Percentiles rank a stretch among this genome's conserved stretches.
These are phyloP conservation scores for Gnetum montanum DNA, from an alignment of 75 land plant genomes.

Conservation along the genomic window DNA sequence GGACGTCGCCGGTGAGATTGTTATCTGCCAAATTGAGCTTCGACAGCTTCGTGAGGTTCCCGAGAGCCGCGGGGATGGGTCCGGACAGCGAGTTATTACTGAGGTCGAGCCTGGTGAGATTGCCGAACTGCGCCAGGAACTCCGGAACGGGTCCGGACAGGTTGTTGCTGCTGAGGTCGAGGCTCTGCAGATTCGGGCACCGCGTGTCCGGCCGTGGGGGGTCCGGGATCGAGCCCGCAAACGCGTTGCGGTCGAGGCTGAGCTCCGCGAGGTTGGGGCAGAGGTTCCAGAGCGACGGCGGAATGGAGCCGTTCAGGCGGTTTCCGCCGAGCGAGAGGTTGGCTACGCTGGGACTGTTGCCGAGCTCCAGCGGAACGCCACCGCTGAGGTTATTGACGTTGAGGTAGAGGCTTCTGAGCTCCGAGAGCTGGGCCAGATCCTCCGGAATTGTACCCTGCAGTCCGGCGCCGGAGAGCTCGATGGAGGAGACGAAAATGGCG, in stretches of 20 bases:
- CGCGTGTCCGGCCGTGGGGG: conserved; percentile 37
- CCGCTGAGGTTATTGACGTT: conserved; percentile 50
- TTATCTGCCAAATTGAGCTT: conserved; percentile 65
- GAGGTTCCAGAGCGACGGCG: conserved; percentile 70
- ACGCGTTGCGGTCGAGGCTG: conserved; percentile 30
- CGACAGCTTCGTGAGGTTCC: conserved; percentile 28
- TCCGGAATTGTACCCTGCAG: conserved; percentile 51
- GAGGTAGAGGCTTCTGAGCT: conserved; percentile 42
- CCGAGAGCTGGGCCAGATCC: conserved; percentile 42
- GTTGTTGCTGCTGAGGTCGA: conserved; percentile 49
- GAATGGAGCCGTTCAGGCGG: conserved; percentile 38
- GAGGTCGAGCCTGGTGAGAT: conserved; percentile 44
- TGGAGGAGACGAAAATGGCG: conserved; percentile 30
- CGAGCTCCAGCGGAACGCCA: conserved; percentile 59
- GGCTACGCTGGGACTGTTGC: conserved; percentile 39
- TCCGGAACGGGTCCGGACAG: conserved; percentile 54
- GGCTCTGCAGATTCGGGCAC: conserved; percentile 24
- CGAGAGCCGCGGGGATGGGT: conserved; percentile 40
- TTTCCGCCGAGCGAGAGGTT: conserved; percentile 42
- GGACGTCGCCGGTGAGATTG: conserved; percentile 68
- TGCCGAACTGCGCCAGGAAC: conserved; percentile 27
- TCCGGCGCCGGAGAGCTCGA: conserved; percentile 53
- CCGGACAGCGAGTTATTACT: conserved; percentile 50
- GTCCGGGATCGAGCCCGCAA: conserved; percentile 47
- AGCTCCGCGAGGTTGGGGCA: conserved; percentile 51